phyloP scores from a whole-genome alignment of 441 rosid genomes.

The Pelargonium exstipulatum region DNA sequence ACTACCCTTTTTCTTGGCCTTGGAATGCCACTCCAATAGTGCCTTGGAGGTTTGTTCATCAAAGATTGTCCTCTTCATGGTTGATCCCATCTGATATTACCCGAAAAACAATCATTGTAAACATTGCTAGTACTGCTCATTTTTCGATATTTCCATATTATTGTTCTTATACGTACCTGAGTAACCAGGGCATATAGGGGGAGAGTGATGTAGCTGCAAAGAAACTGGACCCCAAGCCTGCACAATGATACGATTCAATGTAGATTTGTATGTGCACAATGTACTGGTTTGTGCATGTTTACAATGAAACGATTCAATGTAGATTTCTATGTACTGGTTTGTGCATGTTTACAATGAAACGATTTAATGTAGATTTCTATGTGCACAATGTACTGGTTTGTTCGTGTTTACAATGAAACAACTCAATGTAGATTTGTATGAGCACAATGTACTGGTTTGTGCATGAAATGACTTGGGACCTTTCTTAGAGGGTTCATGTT shows the following conservation, averaged over 20 bases:
- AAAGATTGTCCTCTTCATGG: constrained; percentile 87
- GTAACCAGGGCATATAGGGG: constrained; percentile 97
- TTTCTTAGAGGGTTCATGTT: no score
- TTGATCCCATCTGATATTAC: constrained; percentile 80
- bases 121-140: no score
- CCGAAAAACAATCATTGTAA: background rate
- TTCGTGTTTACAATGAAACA: background rate
- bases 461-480: no score
- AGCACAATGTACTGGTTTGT: no score
- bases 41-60: constrained; percentile 92
- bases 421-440: background rate
- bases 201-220: constrained; percentile 92
- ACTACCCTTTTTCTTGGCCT: constrained; percentile 47
- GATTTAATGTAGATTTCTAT: background rate
- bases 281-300: no score
- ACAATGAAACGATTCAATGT: background rate
- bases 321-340: no score
- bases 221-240: constrained; percentile 73
- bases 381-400: no score
- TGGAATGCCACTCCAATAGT: constrained; percentile 73
- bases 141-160: no score
- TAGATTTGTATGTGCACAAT: no score
- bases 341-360: no score
- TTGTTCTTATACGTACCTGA: constrained; percentile 41
- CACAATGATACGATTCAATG: background rate